Evolutionary conservation across 2,329 filamentous ascomycete genomes (phyloP).

Genomic region (Botrytis aclada): DNA sequence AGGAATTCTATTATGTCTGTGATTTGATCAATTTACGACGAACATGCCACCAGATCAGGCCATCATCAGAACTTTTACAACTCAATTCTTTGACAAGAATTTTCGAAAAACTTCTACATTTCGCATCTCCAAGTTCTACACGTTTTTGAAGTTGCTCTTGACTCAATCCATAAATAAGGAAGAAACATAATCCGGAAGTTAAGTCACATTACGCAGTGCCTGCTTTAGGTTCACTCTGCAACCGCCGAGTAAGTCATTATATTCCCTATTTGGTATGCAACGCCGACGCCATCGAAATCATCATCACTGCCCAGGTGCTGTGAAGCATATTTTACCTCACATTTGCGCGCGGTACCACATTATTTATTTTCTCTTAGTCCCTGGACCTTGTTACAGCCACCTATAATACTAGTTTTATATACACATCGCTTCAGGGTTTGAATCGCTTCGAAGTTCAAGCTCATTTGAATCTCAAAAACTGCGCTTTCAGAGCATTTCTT

Average conservation of each 20-base stretch:
- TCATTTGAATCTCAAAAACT: background rate
- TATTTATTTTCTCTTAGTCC: conserved; percentile 4
- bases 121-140: background rate
- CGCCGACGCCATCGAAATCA: conserved; percentile 2
- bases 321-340: conserved; percentile 12
- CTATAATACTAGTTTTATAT: conserved; percentile 32
- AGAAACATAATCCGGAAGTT: background rate
- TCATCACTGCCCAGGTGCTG: conserved; percentile 25
- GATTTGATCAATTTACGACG: conserved; percentile 15
- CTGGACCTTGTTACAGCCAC: conserved; percentile 22
- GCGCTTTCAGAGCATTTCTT: background rate
- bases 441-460: background rate
- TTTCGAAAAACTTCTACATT: background rate
- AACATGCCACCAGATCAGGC: conserved; percentile 24
- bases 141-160: background rate
- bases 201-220: background rate
- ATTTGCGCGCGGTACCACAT: conserved; percentile 15
- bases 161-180: background rate
- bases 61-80: conserved; percentile 18
- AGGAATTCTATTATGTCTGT: background rate
- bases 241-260: conserved; percentile 20
- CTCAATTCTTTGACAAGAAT: background rate
- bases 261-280: conserved; percentile 18
- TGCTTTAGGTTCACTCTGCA: conserved; percentile 17
- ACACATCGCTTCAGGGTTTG: conserved; percentile 23